Evolutionary conservation across 768 basidiomycete species (phyloP).

Genomic region (Lentinula detonsa): DNA sequence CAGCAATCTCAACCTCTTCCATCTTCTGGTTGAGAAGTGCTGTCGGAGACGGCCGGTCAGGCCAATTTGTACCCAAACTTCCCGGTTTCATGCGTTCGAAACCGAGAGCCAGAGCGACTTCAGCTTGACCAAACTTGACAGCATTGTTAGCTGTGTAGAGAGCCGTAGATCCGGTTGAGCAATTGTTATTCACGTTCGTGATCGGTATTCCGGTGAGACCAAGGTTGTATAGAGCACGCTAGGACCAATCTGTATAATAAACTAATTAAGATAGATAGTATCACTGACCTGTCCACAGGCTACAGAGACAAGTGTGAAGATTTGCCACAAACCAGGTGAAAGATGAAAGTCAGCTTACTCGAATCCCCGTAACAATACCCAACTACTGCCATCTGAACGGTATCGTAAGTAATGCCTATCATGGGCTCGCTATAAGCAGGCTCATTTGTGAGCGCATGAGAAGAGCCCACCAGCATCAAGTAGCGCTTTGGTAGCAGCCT

Average conservation of each 20-base stretch:
- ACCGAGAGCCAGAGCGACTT: conserved; percentile 77
- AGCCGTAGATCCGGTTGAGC: conserved; percentile 77
- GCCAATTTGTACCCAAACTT: conserved; percentile 61
- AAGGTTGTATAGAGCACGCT: conserved; percentile 78
- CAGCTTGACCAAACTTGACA: conserved; percentile 62
- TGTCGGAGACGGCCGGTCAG: conserved; percentile 46
- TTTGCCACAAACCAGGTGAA: neutral
- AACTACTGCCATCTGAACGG: conserved; percentile 65
- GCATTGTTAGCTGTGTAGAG: conserved; percentile 68
- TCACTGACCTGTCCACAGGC: conserved; percentile 26
- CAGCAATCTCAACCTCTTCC: conserved; percentile 40
- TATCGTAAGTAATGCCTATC: conserved; percentile 78
- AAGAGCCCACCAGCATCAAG: conserved; percentile 64
- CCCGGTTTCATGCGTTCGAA: conserved; percentile 84
- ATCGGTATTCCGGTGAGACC: conserved; percentile 83
- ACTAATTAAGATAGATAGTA: neutral
- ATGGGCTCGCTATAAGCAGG: neutral
- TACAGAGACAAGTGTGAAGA: neutral
- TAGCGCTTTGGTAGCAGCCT: conserved; percentile 82
- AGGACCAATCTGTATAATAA: neutral
- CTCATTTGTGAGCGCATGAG: neutral
- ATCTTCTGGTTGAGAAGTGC: conserved; percentile 36
- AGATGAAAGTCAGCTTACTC: conserved; percentile 15
- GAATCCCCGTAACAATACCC: conserved; percentile 82
- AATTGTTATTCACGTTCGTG: conserved; percentile 85